Conservation (phyloP, 345 rosid species). For the Eucalyptus polyanthemos region DNA sequence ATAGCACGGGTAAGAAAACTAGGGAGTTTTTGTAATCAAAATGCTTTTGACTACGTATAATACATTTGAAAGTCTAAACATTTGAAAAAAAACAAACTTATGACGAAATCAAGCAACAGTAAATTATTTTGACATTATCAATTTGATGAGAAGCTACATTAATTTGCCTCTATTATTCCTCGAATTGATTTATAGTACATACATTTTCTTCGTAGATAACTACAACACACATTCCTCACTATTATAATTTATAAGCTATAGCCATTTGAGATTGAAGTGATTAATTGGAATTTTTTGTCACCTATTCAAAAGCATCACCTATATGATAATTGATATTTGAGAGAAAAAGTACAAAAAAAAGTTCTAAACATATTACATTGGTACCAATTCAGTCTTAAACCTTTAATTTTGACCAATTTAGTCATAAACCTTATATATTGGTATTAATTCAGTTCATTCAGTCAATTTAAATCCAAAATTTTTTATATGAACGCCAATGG, state of each 20-base stretch:
- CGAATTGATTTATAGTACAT: background rate
- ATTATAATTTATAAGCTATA: background rate
- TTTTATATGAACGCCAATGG: rapidly evolving
- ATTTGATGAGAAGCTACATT: background rate
- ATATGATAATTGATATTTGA: too few relatives aligned
- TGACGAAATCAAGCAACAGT: background rate
- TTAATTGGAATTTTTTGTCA: background rate
- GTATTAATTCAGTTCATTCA: rapidly evolving
- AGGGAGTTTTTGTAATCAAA: background rate
- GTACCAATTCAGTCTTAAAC: rapidly evolving
- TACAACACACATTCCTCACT: background rate
- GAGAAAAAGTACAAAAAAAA: too few relatives aligned
- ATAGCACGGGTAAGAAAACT: background rate
- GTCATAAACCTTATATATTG: too few relatives aligned
- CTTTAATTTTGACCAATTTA: too few relatives aligned
- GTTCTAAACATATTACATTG: too few relatives aligned
- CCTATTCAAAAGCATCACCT: rapidly evolving
- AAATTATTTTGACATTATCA: background rate
- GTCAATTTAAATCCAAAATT: too few relatives aligned
- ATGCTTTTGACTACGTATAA: background rate
- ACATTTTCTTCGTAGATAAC: background rate
- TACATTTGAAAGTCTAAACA: background rate
- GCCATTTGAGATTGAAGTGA: background rate
- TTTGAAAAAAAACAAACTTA: background rate
- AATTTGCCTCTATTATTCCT: background rate